Percentiles rank a stretch among this genome's conserved stretches.
Conservation (phyloP, 352 stramenopile genomes). For the Pythium brachiatum region DNA sequence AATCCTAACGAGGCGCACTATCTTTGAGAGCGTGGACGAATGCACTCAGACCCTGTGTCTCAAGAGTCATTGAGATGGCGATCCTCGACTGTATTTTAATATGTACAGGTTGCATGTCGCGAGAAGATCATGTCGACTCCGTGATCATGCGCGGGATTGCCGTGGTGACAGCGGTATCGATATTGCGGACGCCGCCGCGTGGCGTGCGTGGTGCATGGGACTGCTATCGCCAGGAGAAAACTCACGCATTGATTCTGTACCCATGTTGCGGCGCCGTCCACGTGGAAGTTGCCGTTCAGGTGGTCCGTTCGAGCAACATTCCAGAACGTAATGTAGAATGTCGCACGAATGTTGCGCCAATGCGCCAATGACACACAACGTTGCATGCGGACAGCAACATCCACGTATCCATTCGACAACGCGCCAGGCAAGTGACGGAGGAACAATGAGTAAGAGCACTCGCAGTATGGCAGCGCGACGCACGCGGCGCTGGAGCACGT, state of each 20-base stretch:
- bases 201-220: background rate
- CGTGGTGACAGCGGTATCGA: too few species aligned
- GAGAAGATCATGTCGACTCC: too few species aligned
- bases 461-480: background rate
- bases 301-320: slow-evolving; percentile 12
- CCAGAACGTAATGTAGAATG: slow-evolving; percentile 1
- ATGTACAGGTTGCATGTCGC: too few species aligned
- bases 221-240: slow-evolving; percentile 10
- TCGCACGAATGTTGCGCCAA: slow-evolving; percentile 23
- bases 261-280: slow-evolving; percentile 21
- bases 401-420: slow-evolving; percentile 30
- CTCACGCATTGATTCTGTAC: slow-evolving; percentile 6
- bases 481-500: slow-evolving; percentile 5
- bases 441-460: background rate
- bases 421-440: slow-evolving; percentile 12
- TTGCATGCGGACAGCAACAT: slow-evolving; percentile 4
- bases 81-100: too few species aligned
- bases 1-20: too few species aligned
- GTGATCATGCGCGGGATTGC: too few species aligned
- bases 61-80: too few species aligned
- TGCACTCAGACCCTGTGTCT: too few species aligned
- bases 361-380: background rate
- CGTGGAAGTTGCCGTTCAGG: slow-evolving; percentile 22
- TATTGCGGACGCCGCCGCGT: background rate
- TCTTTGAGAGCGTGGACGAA: too few species aligned